These are phyloP conservation scores for Candida piceae DNA, from an alignment of 805 yeast genomes.

Conservation along the genomic window DNA sequence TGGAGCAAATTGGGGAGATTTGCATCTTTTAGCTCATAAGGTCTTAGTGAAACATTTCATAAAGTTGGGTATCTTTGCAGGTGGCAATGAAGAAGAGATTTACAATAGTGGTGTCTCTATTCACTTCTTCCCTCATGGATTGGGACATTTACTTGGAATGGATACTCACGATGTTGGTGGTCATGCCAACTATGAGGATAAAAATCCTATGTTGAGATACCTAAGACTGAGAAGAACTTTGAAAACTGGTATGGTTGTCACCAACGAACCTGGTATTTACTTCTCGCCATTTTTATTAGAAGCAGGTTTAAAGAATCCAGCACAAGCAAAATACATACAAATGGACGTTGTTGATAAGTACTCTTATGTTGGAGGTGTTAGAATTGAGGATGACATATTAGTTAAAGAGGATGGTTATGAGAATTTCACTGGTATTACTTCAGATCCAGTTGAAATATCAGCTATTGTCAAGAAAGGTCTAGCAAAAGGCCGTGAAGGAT, in stretches of 20 bases:
- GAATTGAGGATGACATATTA: slow-evolving; percentile 90
- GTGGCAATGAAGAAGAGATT: slow-evolving; percentile 55
- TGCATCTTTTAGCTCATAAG: slow-evolving; percentile 76
- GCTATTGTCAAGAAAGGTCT: slow-evolving; percentile 70
- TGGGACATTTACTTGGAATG: slow-evolving; percentile 91
- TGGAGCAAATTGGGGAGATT: slow-evolving; percentile 79
- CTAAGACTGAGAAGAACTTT: slow-evolving; percentile 76
- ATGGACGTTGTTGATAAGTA: slow-evolving; percentile 65
- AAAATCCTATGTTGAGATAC: slow-evolving; percentile 69
- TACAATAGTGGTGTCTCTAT: slow-evolving; percentile 66
- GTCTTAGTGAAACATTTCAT: slow-evolving; percentile 68
- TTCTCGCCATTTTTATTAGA: slow-evolving; percentile 80
- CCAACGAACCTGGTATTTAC: slow-evolving; percentile 94
- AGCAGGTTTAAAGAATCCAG: slow-evolving; percentile 48
- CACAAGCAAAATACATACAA: slow-evolving; percentile 55
- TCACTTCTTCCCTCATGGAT: slow-evolving; percentile 90
- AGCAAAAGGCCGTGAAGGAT: slow-evolving; percentile 52
- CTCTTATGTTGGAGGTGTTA: slow-evolving; percentile 91
- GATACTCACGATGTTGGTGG: slow-evolving; percentile 98
- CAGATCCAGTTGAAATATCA: slow-evolving; percentile 79
- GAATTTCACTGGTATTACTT: slow-evolving; percentile 76
- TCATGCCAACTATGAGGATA: slow-evolving; percentile 75
- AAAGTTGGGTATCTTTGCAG: slow-evolving; percentile 68
- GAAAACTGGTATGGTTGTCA: slow-evolving; percentile 74
- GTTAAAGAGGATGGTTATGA: slow-evolving; percentile 76